phyloP scores from a whole-genome alignment of 768 basidiomycete genomes.

The Pleurotus citrinopileatus region DNA sequence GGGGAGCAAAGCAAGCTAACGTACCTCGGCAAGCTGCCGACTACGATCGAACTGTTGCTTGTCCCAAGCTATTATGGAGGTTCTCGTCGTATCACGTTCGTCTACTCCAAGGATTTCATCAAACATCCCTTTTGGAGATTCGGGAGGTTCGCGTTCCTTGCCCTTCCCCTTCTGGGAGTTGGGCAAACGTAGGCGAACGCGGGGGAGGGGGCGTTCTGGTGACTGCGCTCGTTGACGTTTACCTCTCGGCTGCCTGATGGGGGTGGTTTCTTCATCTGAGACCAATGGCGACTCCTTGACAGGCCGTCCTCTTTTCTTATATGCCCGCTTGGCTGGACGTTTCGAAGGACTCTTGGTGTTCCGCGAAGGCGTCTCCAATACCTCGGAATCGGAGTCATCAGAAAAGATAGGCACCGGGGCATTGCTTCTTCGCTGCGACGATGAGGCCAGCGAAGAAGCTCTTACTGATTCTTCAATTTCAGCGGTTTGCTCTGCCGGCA shows the following conservation, averaged over 20 bases:
- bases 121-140: slow-evolving; percentile 59
- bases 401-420: slow-evolving; percentile 13
- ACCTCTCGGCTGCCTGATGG: slow-evolving; percentile 25
- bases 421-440: slow-evolving; percentile 29
- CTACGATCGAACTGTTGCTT: slow-evolving; percentile 73
- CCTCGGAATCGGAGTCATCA: slow-evolving; percentile 23
- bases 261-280: slow-evolving; percentile 22
- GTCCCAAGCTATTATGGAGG: slow-evolving; percentile 58
- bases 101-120: slow-evolving; percentile 72
- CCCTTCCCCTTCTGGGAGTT: slow-evolving; percentile 61
- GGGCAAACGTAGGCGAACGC: slow-evolving; percentile 49
- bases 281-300: slow-evolving; percentile 9
- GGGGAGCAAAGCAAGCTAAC: slow-evolving; percentile 20
- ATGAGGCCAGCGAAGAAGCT: slow-evolving; percentile 43
- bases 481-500: not conserved
- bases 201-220: slow-evolving; percentile 32
- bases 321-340: slow-evolving; percentile 13
- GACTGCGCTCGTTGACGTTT: slow-evolving; percentile 51
- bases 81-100: slow-evolving; percentile 74
- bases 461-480: slow-evolving; percentile 14
- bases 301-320: slow-evolving; percentile 14
- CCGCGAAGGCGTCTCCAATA: slow-evolving; percentile 14
- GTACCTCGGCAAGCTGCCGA: slow-evolving; percentile 71
- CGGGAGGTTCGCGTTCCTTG: slow-evolving; percentile 67
- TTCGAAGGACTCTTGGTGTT: slow-evolving; percentile 9